phyloP scores from a whole-genome alignment of 768 basidiomycete species.

The Megacollybia marginata region DNA sequence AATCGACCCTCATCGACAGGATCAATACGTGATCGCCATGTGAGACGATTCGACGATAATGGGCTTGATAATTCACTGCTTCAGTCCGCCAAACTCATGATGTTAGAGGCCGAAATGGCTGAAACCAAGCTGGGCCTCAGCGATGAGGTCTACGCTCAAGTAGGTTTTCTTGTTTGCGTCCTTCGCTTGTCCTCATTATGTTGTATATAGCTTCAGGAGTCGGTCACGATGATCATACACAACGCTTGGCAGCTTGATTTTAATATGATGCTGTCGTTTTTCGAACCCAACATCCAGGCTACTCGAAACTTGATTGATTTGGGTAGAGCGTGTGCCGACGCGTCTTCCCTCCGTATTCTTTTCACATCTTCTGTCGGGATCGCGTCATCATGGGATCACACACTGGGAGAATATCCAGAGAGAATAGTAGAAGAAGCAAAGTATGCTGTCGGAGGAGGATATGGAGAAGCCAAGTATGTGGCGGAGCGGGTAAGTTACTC shows the following conservation, averaged over 20 bases:
- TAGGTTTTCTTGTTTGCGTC: slow-evolving; percentile 1
- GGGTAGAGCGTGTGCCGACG: slow-evolving; percentile 13
- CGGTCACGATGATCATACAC: slow-evolving; percentile 24
- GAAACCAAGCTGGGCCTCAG: slow-evolving; percentile 12
- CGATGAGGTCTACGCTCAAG: slow-evolving; percentile 11
- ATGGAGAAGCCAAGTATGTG: slow-evolving; percentile 31
- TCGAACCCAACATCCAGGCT: slow-evolving; percentile 34
- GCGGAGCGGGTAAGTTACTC: slow-evolving; percentile 21
- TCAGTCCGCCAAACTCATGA: slow-evolving; percentile 8
- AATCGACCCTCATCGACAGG: slow-evolving; percentile 15
- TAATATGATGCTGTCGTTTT: slow-evolving; percentile 33
- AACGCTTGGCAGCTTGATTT: slow-evolving; percentile 45
- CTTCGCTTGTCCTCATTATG: slow-evolving; percentile 4
- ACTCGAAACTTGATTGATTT: slow-evolving; percentile 35
- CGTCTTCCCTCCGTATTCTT: slow-evolving; percentile 18
- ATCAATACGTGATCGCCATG: slow-evolving; percentile 11
- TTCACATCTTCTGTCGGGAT: slow-evolving; percentile 31
- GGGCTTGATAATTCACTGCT: slow-evolving; percentile 7
- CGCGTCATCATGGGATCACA: slow-evolving; percentile 18
- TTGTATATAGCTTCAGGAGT: slow-evolving; percentile 6
- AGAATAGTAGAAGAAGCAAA: slow-evolving; percentile 15
- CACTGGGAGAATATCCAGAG: slow-evolving; percentile 19
- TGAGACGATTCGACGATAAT: slow-evolving; percentile 14
- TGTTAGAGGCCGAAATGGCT: slow-evolving; percentile 15
- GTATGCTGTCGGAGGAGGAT: slow-evolving; percentile 24